Evolutionary conservation across 2,329 filamentous ascomycete species (phyloP), one percentile per base, ranked within the genome.

Genomic region (Pestalotiopsis sp.): DNA sequence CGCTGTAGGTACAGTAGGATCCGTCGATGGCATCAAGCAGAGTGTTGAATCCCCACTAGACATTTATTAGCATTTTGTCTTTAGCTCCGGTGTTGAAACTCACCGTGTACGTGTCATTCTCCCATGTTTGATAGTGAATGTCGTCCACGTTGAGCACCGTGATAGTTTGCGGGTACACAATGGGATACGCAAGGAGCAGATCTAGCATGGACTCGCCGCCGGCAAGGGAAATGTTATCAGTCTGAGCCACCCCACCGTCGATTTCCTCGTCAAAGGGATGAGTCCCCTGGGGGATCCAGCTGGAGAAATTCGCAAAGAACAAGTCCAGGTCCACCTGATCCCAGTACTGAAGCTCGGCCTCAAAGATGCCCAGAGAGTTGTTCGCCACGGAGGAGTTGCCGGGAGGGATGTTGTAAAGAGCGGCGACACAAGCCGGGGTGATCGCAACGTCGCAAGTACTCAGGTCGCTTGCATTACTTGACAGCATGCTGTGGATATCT

Each of bases 1-100:
- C 84, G 17, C 76, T 78, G 69, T 81, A 83, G 4, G 79, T 82
- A 79, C 86, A 87, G 75, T 87, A 87, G 41, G 82, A 83, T 1
- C 83, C 83, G 72, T 86, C 84, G 7, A 86, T 78, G 64, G 84
- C 84, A 69, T 86, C 84, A 3, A 85, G 76, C 72, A 86, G 85
- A 36, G 82, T 84, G 74, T 83, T 82, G 56, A 56, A 66, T 17
- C 68, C 20, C 73, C 58, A 70, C 73, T 69, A n/a, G 49, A 60
- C 3, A 9, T 9, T 59, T 5, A 41, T 66, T 23, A 66, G 64
- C 38, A 27, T 27, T n/a, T n/a, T n/a, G 1, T 9, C 17, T 27
- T 17, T 1, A 5, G 11, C 12, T 20, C 17, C 12, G 5, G 25
- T 13, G 49, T 36, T 66, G 1, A 1, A 13, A 66, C 41, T 66